Evolutionary conservation across 2,329 filamentous ascomycete genomes (phyloP).

Genomic region (Colletotrichum sp.): DNA sequence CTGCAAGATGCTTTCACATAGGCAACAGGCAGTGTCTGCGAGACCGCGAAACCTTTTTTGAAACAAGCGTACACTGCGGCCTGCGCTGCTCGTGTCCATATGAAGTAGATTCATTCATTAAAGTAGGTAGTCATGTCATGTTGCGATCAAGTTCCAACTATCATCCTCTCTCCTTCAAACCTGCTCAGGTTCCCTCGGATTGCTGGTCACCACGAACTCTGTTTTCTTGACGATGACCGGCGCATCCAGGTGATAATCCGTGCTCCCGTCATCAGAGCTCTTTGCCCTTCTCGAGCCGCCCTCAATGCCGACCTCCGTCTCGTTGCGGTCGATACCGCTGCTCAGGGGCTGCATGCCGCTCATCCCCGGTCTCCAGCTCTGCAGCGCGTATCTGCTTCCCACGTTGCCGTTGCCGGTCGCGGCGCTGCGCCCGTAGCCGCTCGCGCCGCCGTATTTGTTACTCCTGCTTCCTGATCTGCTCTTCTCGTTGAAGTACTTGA

Average conservation of each 20-base stretch:
- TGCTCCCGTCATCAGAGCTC: conserved; percentile 4
- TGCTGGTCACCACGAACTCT: conserved; percentile 17
- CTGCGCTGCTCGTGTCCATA: not conserved
- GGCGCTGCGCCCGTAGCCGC: conserved; percentile 15
- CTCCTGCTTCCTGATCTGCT: conserved; percentile 18
- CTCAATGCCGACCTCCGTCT: not conserved
- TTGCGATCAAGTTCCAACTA: not conserved
- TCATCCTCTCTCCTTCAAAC: not conserved
- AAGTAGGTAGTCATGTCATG: not conserved
- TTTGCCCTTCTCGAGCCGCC: not conserved
- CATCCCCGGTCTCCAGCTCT: conserved; percentile 28
- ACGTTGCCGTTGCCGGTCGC: not conserved
- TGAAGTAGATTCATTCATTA: not conserved
- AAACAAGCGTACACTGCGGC: not conserved
- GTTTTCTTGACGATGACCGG: conserved; percentile 17
- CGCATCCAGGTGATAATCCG: not conserved
- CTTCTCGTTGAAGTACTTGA: conserved; percentile 39
- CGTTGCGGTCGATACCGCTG: conserved; percentile 12
- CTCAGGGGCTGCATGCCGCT: conserved; percentile 26
- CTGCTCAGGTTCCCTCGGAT: not conserved
- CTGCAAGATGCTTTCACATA: not conserved
- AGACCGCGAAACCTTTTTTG: not conserved
- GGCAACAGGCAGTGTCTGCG: not conserved
- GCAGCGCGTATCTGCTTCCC: conserved; percentile 29
- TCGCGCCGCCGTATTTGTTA: conserved; percentile 22